Percentiles rank a stretch among this genome's conserved stretches.
Evolutionary conservation across 495 filamentous ascomycete species (phyloP).

Genomic region (Penicillium turbatum): DNA sequence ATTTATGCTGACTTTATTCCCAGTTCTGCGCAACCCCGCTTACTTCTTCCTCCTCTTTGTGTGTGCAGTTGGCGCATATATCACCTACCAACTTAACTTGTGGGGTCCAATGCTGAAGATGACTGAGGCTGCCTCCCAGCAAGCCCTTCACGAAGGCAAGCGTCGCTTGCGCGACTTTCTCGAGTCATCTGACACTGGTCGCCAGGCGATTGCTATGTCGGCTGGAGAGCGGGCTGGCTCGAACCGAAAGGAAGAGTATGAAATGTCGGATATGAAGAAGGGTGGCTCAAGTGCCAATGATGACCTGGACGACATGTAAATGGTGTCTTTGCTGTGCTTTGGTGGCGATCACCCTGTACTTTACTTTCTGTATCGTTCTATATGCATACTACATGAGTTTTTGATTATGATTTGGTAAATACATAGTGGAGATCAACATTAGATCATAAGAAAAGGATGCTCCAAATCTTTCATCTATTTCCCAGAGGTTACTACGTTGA

Average conservation of each 20-base stretch:
- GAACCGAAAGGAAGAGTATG: slow-evolving; percentile 36
- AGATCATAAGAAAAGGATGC: too few relatives aligned
- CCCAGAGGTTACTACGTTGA: too few relatives aligned
- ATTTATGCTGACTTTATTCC: slow-evolving; percentile 12
- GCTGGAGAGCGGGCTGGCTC: slow-evolving; percentile 23
- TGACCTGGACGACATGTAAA: slow-evolving; percentile 43
- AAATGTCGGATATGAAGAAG: slow-evolving; percentile 44
- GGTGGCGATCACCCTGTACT: slow-evolving; percentile 42
- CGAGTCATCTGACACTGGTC: slow-evolving; percentile 70
- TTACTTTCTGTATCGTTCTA: slow-evolving; percentile 3
- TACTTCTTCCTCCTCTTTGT: slow-evolving; percentile 88
- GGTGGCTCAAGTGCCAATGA: slow-evolving; percentile 27
- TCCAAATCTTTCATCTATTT: too few relatives aligned
- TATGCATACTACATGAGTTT: slow-evolving; percentile 2
- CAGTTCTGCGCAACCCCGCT: slow-evolving; percentile 86
- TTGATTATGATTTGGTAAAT: not conserved
- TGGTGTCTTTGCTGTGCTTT: slow-evolving; percentile 30
- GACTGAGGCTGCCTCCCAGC: slow-evolving; percentile 79
- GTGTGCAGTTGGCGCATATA: slow-evolving; percentile 67
- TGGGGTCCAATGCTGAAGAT: slow-evolving; percentile 95
- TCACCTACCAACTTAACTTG: slow-evolving; percentile 88
- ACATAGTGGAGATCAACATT: not conserved
- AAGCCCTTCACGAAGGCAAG: slow-evolving; percentile 86
- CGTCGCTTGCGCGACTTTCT: slow-evolving; percentile 83
- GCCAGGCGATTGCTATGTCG: slow-evolving; percentile 74